Conservation (phyloP, 2,329 filamentous ascomycete species). For the Fusarium annulatum region DNA sequence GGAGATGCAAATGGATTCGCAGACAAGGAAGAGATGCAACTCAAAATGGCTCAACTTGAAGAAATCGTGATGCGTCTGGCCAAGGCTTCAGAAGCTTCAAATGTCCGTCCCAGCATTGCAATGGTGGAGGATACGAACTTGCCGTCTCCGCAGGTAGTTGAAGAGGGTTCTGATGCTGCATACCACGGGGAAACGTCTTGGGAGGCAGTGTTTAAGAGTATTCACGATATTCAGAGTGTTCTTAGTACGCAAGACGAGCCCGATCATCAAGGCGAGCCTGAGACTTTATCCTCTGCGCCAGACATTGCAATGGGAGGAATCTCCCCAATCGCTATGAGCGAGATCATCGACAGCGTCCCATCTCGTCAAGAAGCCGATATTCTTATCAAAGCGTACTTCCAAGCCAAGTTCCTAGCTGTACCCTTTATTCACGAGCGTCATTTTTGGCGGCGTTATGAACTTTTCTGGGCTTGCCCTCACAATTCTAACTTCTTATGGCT, state of each 20-base stretch:
- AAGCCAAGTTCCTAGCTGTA: conserved; percentile 51
- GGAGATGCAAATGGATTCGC: conserved; percentile 29
- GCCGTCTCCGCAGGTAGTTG: neutral
- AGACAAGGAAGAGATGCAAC: conserved; percentile 52
- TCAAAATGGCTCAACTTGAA: conserved; percentile 55
- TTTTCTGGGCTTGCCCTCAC: conserved; percentile 57
- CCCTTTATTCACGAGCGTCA: conserved; percentile 56
- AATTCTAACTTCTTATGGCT: conserved; percentile 60
- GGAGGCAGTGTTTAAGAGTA: conserved; percentile 56
- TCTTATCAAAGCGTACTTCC: conserved; percentile 54
- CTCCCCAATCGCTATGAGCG: conserved; percentile 43
- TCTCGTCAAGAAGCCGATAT: conserved; percentile 51
- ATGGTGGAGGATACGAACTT: neutral
- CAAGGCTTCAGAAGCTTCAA: conserved; percentile 14
- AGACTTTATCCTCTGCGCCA: conserved; percentile 28
- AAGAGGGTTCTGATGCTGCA: conserved; percentile 26
- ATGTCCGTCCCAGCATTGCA: neutral
- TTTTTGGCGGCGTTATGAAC: conserved; percentile 61
- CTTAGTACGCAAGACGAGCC: conserved; percentile 42
- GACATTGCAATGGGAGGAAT: conserved; percentile 51
- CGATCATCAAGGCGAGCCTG: neutral
- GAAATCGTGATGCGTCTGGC: conserved; percentile 54
- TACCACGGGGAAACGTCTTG: conserved; percentile 56
- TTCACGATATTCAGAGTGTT: conserved; percentile 55
- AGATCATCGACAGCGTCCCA: conserved; percentile 51